Conservation (phyloP, 768 basidiomycete genomes). For the Coprinopsis marcescibilis region DNA sequence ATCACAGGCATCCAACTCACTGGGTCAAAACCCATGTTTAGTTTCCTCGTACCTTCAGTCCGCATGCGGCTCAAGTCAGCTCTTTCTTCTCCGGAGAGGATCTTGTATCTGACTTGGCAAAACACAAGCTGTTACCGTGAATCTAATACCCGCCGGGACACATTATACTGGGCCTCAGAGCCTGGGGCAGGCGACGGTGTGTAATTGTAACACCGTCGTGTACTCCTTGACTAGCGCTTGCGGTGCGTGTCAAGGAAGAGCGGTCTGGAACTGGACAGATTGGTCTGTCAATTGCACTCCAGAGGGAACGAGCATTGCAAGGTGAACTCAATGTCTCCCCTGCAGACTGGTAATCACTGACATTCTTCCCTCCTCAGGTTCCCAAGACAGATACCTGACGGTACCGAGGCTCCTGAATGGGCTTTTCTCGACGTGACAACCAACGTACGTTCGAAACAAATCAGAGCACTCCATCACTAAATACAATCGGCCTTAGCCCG, state of each 20-base stretch:
- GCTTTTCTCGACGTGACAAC: slow-evolving; percentile 46
- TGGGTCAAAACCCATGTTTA: slow-evolving; percentile 42
- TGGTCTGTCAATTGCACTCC: slow-evolving; percentile 32
- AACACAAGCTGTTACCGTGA: slow-evolving; percentile 31
- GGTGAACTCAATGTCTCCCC: slow-evolving; percentile 2
- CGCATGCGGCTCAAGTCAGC: slow-evolving; percentile 32
- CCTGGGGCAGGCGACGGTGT: slow-evolving; percentile 29
- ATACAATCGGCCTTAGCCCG: too few species aligned
- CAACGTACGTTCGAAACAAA: slow-evolving; percentile 19
- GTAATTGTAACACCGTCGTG: slow-evolving; percentile 52
- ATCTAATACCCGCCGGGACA: slow-evolving; percentile 28
- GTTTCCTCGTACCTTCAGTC: slow-evolving; percentile 44
- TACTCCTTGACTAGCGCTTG: slow-evolving; percentile 58
- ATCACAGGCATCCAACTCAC: not conserved
- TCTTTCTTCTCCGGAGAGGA: not conserved
- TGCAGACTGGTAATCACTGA: not conserved
- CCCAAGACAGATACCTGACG: slow-evolving; percentile 35
- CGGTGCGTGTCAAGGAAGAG: slow-evolving; percentile 49
- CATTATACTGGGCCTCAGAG: slow-evolving; percentile 42
- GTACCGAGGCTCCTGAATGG: slow-evolving; percentile 47
- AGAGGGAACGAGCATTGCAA: slow-evolving; percentile 20
- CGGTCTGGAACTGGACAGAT: slow-evolving; percentile 30
- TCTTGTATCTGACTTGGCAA: not conserved
- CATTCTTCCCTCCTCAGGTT: slow-evolving; percentile 29
- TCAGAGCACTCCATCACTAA: too few species aligned